A percentile compares a stretch with the other conserved stretches of the same genome.
These are phyloP conservation scores for Lactarius hatsudake DNA, from an alignment of 768 basidiomycete genomes.

Conservation along the genomic window DNA sequence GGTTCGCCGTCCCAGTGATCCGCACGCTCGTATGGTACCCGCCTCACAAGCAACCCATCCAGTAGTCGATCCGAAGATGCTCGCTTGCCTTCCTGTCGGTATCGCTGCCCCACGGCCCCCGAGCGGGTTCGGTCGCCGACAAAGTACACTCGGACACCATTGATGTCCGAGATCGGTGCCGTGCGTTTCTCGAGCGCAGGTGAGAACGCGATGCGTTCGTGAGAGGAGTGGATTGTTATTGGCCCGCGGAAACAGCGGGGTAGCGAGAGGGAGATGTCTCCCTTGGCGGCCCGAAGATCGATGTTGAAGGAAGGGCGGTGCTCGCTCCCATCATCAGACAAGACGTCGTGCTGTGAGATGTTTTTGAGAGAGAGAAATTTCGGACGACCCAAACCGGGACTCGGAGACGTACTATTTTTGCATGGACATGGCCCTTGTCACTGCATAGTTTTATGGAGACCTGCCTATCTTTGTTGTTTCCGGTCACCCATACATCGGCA, in stretches of 20 bases:
- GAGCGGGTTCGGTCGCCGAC: neutral
- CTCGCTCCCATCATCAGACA: neutral
- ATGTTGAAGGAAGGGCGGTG: conserved; percentile 5
- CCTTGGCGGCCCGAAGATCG: neutral
- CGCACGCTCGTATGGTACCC: neutral
- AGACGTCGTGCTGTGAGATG: neutral
- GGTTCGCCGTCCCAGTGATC: conserved; percentile 10
- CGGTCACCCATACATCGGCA: conserved; percentile 9
- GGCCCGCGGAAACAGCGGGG: conserved; percentile 12
- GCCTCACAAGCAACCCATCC: neutral
- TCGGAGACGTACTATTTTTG: conserved; percentile 7
- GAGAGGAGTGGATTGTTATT: conserved; percentile 2
- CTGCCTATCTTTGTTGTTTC: neutral
- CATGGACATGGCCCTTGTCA: neutral
- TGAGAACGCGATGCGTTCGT: conserved; percentile 6
- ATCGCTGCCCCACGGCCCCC: neutral
- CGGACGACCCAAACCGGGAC: no score
- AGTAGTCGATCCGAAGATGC: neutral
- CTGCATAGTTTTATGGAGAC: neutral
- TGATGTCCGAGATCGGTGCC: neutral
- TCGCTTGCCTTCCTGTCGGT: no score
- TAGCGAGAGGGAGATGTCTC: conserved; percentile 4
- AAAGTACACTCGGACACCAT: conserved; percentile 9
- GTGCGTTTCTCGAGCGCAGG: neutral
- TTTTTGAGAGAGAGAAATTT: neutral